Evolutionary conservation across 2,329 filamentous ascomycete genomes (phyloP).

Genomic region (Pseudodiploospora longispora): DNA sequence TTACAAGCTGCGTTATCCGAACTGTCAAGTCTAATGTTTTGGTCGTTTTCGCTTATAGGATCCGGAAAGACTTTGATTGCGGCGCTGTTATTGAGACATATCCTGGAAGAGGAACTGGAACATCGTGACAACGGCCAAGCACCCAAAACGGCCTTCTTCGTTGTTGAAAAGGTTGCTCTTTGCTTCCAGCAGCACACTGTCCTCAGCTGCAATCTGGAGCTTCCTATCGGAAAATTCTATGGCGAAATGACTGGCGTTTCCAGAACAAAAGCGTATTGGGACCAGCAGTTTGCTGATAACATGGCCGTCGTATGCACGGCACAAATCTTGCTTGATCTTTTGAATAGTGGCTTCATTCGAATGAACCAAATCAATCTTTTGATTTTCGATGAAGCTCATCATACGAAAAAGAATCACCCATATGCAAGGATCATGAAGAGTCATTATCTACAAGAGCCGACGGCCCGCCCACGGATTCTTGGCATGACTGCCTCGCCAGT

Average conservation of each 20-base stretch:
- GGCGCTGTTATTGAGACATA: slow-evolving; percentile 70
- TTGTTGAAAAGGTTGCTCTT: slow-evolving; percentile 83
- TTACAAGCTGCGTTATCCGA: not conserved
- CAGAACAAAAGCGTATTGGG: slow-evolving; percentile 39
- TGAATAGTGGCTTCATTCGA: slow-evolving; percentile 68
- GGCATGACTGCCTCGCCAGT: slow-evolving; percentile 97
- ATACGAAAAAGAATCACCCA: slow-evolving; percentile 87
- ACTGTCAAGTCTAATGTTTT: not conserved
- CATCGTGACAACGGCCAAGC: slow-evolving; percentile 51
- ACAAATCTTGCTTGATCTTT: slow-evolving; percentile 71
- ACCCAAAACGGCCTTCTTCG: slow-evolving; percentile 70
- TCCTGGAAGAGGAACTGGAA: slow-evolving; percentile 70
- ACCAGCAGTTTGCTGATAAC: slow-evolving; percentile 48
- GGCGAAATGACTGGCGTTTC: slow-evolving; percentile 53
- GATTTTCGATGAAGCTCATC: slow-evolving; percentile 94
- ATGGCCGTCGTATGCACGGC: slow-evolving; percentile 91
- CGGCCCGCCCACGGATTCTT: slow-evolving; percentile 65
- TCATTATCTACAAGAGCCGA: slow-evolving; percentile 55
- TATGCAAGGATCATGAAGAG: slow-evolving; percentile 88
- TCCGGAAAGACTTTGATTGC: slow-evolving; percentile 97
- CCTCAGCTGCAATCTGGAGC: slow-evolving; percentile 70
- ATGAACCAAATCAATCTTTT: slow-evolving; percentile 83
- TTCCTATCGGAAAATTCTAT: slow-evolving; percentile 64
- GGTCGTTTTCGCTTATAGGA: slow-evolving; percentile 35
- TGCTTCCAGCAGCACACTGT: slow-evolving; percentile 86